Evolutionary conservation across 305 asterid species (phyloP), one percentile per base, ranked within the genome.

Genomic region (Rubia balearica): DNA sequence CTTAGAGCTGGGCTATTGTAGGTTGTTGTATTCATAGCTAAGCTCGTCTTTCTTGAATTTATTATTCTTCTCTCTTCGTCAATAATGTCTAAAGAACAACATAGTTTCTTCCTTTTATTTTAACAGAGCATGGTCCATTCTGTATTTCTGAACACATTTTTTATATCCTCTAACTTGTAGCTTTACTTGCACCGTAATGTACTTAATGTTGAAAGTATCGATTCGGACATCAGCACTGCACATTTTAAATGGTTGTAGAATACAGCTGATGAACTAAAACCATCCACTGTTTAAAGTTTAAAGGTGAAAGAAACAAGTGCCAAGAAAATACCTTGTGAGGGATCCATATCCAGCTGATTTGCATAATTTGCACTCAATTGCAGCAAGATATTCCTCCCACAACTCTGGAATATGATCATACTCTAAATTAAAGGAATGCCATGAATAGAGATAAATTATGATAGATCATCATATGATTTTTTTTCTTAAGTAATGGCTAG

Each of bases 1-100:
- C 80, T 82, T 30, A 87, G 85, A 84, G 76, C 91, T 65, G 90
- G 81, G 57, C 49, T 80, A 48, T 55, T 71, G 63, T 84, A 80
- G 74, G n/a, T n/a, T n/a, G 78, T 30, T 7, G 62, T 19, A 30
- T 40, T 67, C 45, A 59, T 73, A 36, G 53, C 45, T 45, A 57
- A 19, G 65, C 27, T 66, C 4, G 71, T 10, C 38, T 30, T 61
- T 61, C 56, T 24, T 41, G 10, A 4, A 59, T 38, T 38, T 30
- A 40, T 41, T 30, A 40, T 42, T 51, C 10, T 17, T 49, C 13
- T 36, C 17, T 30, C 65, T 57, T 22, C 67, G 16, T 22, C 21
- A 36, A 51, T 17, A 30, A 67, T 62, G 42, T 71, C 33, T 43
- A n/a, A 33, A 66, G 61, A 19, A 57, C 36, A 57, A 21, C 13